Percentiles rank a stretch among this genome's conserved stretches.
phyloP scores from a whole-genome alignment of 192 early-diverging fungal species.

The Powellomyces hirtus region DNA sequence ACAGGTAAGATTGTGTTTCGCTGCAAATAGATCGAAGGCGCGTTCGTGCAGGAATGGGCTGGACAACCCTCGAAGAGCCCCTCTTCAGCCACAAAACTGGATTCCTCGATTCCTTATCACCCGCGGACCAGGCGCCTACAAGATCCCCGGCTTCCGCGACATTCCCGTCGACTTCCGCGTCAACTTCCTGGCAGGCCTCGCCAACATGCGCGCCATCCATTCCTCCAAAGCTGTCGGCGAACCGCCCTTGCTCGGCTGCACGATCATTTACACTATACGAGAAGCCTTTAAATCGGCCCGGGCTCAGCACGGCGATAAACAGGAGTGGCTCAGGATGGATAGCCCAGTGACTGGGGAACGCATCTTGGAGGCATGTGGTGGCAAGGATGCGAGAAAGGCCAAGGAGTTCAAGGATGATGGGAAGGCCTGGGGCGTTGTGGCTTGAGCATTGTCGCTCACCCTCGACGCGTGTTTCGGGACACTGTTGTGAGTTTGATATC shows the following conservation, averaged over 20 bases:
- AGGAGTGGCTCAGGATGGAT: constrained; percentile 58
- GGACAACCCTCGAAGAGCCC: constrained; percentile 82
- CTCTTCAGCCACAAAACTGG: constrained; percentile 70
- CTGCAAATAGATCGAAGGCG: constrained; percentile 68
- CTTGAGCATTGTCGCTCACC: constrained; percentile 7
- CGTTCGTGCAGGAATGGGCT: constrained; percentile 80
- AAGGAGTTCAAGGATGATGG: constrained; percentile 13
- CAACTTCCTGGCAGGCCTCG: constrained; percentile 55
- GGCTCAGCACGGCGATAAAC: constrained; percentile 26
- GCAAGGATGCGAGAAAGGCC: constrained; percentile 53
- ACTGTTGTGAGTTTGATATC: too few species aligned
- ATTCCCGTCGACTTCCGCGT: constrained; percentile 81
- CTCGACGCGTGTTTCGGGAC: too few species aligned
- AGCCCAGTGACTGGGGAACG: constrained; percentile 77
- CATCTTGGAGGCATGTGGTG: constrained; percentile 70
- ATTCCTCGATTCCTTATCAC: constrained; percentile 73
- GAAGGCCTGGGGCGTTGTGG: constrained; percentile 17
- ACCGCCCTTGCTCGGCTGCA: constrained; percentile 76
- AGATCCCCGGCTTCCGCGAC: constrained; percentile 82
- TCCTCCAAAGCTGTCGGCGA: constrained; percentile 85
- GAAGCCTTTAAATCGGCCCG: constrained; percentile 73
- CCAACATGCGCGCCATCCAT: constrained; percentile 62
- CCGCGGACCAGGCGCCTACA: constrained; percentile 82
- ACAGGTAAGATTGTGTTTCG: constrained; percentile 9
- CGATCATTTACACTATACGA: constrained; percentile 75